These are phyloP conservation scores for Emergomyces orientalis DNA, from an alignment of 2,329 filamentous ascomycete species.

Conservation along the genomic window DNA sequence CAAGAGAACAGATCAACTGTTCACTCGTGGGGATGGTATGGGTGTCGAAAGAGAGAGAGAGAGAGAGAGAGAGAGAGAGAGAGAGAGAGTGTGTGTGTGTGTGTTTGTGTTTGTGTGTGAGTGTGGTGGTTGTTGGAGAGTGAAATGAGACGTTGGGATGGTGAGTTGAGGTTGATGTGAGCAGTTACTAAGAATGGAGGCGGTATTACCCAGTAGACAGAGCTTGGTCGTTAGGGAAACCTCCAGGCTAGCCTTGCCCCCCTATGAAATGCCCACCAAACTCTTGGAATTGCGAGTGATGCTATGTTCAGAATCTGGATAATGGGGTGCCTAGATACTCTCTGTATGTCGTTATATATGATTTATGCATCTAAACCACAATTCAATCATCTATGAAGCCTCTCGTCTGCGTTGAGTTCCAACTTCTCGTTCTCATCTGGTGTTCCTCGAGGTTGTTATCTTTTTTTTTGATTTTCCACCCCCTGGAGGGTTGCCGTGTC, in stretches of 20 bases:
- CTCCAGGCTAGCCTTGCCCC: background rate
- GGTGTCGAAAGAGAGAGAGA: background rate
- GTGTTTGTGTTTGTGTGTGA: too few relatives aligned
- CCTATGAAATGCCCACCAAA: background rate
- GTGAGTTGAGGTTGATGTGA: constrained; percentile 3
- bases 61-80: too few relatives aligned
- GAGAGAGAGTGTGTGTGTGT: too few relatives aligned
- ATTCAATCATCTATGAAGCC: background rate
- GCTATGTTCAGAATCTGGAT: background rate
- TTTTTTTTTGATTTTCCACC: background rate
- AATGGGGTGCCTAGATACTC: background rate
- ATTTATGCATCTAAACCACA: background rate
- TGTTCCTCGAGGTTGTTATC: too few relatives aligned
- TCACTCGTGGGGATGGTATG: background rate
- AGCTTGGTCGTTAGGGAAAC: constrained; percentile 9
- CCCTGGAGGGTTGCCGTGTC: background rate
- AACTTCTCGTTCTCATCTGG: background rate
- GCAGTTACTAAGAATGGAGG: background rate
- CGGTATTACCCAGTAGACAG: too few relatives aligned
- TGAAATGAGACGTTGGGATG: background rate
- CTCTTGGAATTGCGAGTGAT: background rate
- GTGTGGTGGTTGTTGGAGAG: background rate
- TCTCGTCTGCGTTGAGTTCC: background rate
- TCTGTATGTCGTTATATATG: background rate
- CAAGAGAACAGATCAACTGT: constrained; percentile 7